Evolutionary conservation across 805 yeast genomes (phyloP).

Genomic region (Cyberlindnera suaveolens): DNA sequence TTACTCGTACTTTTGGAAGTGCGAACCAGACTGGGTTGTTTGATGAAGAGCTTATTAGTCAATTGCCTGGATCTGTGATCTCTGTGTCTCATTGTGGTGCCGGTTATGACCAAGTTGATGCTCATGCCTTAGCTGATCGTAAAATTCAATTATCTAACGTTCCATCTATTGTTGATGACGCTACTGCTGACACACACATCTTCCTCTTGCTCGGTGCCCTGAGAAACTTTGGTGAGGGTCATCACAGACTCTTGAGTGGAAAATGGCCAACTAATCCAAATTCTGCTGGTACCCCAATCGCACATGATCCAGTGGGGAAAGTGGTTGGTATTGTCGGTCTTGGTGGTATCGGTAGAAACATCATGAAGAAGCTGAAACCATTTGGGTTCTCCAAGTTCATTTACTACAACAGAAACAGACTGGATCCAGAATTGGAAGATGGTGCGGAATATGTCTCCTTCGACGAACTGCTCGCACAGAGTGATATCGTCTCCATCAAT

Average conservation of each 20-base stretch:
- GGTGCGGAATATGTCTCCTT: slow-evolving; percentile 66
- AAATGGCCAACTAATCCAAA: slow-evolving; percentile 55
- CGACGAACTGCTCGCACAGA: slow-evolving; percentile 56
- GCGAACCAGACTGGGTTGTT: slow-evolving; percentile 52
- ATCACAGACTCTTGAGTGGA: slow-evolving; percentile 46
- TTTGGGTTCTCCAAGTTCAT: slow-evolving; percentile 69
- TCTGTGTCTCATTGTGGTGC: slow-evolving; percentile 64
- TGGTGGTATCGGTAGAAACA: slow-evolving; percentile 87
- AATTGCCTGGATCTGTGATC: slow-evolving; percentile 48
- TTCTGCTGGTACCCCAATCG: slow-evolving; percentile 53
- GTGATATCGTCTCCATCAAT: slow-evolving; percentile 70
- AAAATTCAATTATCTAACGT: slow-evolving; percentile 63
- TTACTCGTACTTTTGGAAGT: slow-evolving; percentile 49
- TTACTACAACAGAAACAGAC: slow-evolving; percentile 63
- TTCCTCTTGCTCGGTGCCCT: slow-evolving; percentile 56
- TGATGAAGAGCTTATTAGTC: slow-evolving; percentile 51
- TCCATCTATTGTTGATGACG: slow-evolving; percentile 59
- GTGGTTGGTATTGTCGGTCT: slow-evolving; percentile 77
- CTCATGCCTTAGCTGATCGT: slow-evolving; percentile 41
- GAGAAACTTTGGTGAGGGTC: slow-evolving; percentile 62
- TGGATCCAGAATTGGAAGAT: slow-evolving; percentile 54
- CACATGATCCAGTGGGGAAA: slow-evolving; percentile 72
- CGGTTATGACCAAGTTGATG: slow-evolving; percentile 70
- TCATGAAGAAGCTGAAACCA: slow-evolving; percentile 63
- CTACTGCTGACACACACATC: slow-evolving; percentile 70